Percentiles rank a stretch among this genome's conserved stretches.
These are phyloP conservation scores for Chloranthus sessilifolius DNA, from an alignment of 164 flowering plant genomes.

Conservation along the genomic window DNA sequence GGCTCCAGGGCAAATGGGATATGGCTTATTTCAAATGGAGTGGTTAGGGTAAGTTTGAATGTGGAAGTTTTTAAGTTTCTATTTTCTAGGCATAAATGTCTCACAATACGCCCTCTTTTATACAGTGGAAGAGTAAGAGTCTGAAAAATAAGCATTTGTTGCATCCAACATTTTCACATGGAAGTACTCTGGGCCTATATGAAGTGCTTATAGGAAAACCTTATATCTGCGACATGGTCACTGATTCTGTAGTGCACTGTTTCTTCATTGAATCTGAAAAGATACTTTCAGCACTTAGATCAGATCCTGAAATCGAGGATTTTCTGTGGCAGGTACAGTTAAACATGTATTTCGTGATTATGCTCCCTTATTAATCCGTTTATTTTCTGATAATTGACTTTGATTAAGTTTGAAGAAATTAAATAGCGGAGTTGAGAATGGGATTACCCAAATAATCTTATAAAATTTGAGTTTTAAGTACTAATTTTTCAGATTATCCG, in stretches of 20 bases:
- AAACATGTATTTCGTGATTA: constrained; percentile 1
- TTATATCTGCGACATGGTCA: constrained; percentile 58
- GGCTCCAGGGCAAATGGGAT: constrained; percentile 77
- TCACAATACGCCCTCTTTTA: neutral
- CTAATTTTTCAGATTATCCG: too few species aligned
- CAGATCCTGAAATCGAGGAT: constrained; percentile 68
- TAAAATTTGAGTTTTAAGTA: too few species aligned
- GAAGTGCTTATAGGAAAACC: constrained; percentile 77
- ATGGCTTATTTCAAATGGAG: constrained; percentile 84
- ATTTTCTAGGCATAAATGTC: neutral
- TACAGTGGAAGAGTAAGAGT: constrained; percentile 77
- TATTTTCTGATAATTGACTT: neutral
- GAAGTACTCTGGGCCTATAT: constrained; percentile 84
- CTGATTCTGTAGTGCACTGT: constrained; percentile 80
- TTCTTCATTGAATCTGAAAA: constrained; percentile 67
- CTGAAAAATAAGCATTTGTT: constrained; percentile 54
- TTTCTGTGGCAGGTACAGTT: constrained; percentile 87
- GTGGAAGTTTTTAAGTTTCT: neutral
- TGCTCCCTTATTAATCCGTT: neutral
- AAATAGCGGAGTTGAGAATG: too few species aligned
- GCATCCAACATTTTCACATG: constrained; percentile 89
- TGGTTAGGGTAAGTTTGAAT: constrained; percentile 58
- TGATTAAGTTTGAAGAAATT: neutral
- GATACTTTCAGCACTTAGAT: constrained; percentile 48
- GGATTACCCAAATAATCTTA: too few species aligned